Evolutionary conservation across 1,284 basidiomycete species (phyloP), one percentile per base, ranked within the genome.

Genomic region (Cryptococcus sp.): DNA sequence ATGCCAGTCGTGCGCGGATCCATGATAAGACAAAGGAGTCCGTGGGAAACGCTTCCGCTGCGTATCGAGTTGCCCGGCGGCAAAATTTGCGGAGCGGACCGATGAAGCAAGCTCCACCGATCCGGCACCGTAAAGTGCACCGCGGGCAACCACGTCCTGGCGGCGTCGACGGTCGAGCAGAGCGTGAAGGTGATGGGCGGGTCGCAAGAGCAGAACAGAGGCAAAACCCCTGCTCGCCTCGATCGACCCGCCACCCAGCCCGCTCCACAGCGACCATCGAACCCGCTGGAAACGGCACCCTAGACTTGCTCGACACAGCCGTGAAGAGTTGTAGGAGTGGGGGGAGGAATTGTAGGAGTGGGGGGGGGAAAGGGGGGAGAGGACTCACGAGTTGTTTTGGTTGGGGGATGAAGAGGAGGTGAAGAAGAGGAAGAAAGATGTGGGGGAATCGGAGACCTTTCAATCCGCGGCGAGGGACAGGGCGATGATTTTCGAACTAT

Each of bases 341-440:
- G 28, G 28, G 28, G 9, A 33, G 28, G 28, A 9, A 9, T 5
- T 33, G 28, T 4, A 9, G 28, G 9, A 9, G 28, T 33, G 28
- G 4, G 28, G 28, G 28, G 28, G 28, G 4, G 28, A n/a, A n/a
- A 9, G 28, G 28, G 28, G 28, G 9, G 28, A 9, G 28, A 9
- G 28, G 5, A 33, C 28, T 33, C 39, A 43, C 8, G 28, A 24
- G 48, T 55, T 45, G 45, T 58, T 40, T 55, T 37, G 42, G 44
- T 23, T 42, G 33, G 15, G 48, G 49, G 46, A 47, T 49, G 47
- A 12, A 54, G 53, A 54, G 53, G 18, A 49, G 44, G 20, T 23
- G 53, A 51, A 55, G 57, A 53, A 56, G 45, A 54, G 46, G 54
- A 40, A 53, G 46, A 50, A 52, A 36, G 36, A 42, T 20, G 18